phyloP scores from a whole-genome alignment of 805 yeast species.

The Allodekkera sacchari region DNA sequence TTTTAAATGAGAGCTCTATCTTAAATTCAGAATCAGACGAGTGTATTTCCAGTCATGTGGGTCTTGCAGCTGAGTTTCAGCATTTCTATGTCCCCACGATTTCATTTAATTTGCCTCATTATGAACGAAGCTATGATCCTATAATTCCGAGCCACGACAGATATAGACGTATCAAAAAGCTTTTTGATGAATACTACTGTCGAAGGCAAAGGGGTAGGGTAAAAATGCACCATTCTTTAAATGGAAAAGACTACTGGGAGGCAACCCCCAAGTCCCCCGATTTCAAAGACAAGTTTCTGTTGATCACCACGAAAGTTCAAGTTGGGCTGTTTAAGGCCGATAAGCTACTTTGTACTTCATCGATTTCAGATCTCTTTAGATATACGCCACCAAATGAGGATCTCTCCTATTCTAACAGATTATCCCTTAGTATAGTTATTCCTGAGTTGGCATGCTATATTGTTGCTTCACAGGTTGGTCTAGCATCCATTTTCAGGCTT shows the following conservation, averaged over 20 bases:
- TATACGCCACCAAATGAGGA: constrained; percentile 29
- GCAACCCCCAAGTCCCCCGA: constrained; percentile 10
- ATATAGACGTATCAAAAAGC: constrained; percentile 19
- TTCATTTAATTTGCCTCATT: constrained; percentile 10
- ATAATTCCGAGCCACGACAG: constrained; percentile 13
- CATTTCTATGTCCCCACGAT: constrained; percentile 19
- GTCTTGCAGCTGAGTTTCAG: constrained; percentile 28
- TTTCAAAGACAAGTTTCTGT: constrained; percentile 24
- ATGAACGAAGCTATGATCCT: constrained; percentile 1
- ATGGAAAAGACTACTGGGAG: constrained; percentile 24
- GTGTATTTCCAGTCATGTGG: constrained; percentile 30
- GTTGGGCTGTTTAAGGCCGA: constrained; percentile 38
- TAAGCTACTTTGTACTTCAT: constrained; percentile 38
- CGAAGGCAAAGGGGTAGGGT: constrained; percentile 12
- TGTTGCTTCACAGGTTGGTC: constrained; percentile 36
- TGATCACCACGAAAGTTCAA: constrained; percentile 36
- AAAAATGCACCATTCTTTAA: constrained; percentile 17
- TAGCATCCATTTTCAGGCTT: constrained; percentile 32
- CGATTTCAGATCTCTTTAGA: constrained; percentile 34
- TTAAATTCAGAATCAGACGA: constrained; percentile 34
- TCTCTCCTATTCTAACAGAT: constrained; percentile 18
- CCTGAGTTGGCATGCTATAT: constrained; percentile 33
- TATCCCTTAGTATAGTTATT: constrained; percentile 25
- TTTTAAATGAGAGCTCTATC: constrained; percentile 32
- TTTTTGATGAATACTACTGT: constrained; percentile 22